Evolutionary conservation across 345 rosid genomes (phyloP).

Genomic region (Rhizophora apiculata): DNA sequence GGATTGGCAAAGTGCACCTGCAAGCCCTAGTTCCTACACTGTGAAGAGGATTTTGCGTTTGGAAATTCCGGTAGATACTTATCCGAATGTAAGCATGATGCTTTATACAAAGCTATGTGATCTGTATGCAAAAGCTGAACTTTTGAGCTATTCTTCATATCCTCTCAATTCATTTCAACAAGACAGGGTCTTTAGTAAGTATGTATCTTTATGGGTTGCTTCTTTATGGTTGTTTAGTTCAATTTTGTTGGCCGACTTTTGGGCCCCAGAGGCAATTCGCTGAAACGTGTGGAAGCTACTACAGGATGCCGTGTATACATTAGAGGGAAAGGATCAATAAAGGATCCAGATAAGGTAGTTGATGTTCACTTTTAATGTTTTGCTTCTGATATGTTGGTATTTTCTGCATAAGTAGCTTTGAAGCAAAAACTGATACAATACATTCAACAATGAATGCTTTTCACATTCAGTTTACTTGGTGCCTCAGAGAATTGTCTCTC

Average conservation of each 20-base stretch:
- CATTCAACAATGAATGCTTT: neutral
- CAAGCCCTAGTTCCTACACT: slow-evolving; percentile 90
- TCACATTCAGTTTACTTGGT: neutral
- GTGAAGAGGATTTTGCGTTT: slow-evolving; percentile 94
- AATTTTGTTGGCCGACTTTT: slow-evolving; percentile 97
- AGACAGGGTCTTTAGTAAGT: neutral
- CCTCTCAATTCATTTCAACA: neutral
- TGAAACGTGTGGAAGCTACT: slow-evolving; percentile 97
- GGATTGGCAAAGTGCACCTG: slow-evolving; percentile 99
- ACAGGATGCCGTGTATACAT: slow-evolving; percentile 97
- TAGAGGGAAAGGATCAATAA: slow-evolving; percentile 98
- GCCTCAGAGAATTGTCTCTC: neutral
- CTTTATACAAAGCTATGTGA: slow-evolving; percentile 3
- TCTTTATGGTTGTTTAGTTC: slow-evolving; percentile 47
- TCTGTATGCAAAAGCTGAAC: neutral
- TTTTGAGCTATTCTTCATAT: slow-evolving; percentile 1
- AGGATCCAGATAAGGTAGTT: slow-evolving; percentile 91
- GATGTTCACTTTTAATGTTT: slow-evolving; percentile 4
- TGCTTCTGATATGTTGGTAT: neutral
- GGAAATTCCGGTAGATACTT: slow-evolving; percentile 97
- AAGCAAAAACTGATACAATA: slow-evolving; percentile 3
- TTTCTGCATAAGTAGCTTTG: neutral
- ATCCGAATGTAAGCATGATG: slow-evolving; percentile 53
- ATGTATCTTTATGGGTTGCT: slow-evolving; percentile 5
- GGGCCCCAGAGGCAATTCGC: slow-evolving; percentile 97